Evolutionary conservation across 176 grass and related monocot species (phyloP).

Genomic region (Echinochloa phyllopogon): DNA sequence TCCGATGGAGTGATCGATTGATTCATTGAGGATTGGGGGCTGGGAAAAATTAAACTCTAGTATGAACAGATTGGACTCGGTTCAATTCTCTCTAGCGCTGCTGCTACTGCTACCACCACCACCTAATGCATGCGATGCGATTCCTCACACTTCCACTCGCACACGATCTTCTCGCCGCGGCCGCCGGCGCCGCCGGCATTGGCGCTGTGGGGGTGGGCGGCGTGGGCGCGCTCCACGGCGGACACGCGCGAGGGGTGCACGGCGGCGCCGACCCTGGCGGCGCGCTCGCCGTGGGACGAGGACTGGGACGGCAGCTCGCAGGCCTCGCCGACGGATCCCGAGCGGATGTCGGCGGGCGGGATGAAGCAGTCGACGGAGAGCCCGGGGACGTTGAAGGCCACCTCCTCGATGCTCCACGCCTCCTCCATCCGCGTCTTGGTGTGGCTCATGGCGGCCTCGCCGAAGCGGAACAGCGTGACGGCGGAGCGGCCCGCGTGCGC

Average conservation of each 20-base stretch:
- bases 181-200: not conserved
- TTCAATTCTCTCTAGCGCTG: constrained; percentile 49
- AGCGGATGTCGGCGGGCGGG: constrained; percentile 85
- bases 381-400: constrained; percentile 90
- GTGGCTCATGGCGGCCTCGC: constrained; percentile 93
- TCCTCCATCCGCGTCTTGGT: constrained; percentile 97
- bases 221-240: constrained; percentile 35
- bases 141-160: constrained; percentile 65
- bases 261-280: constrained; percentile 12
- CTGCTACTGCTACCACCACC: not conserved
- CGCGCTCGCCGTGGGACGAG: constrained; percentile 41
- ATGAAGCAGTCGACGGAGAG: constrained; percentile 95
- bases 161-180: constrained; percentile 64
- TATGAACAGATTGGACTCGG: constrained; percentile 62
- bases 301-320: constrained; percentile 60
- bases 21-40: constrained; percentile 24
- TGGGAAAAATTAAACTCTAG: constrained; percentile 46
- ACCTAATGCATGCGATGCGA: not conserved
- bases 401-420: constrained; percentile 94
- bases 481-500: constrained; percentile 77
- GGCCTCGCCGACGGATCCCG: constrained; percentile 61
- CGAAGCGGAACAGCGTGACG: constrained; percentile 88
- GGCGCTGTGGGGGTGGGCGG: constrained; percentile 1
- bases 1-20: not conserved
- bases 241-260: constrained; percentile 47